These are phyloP conservation scores for Collybia mongolica DNA, from an alignment of 768 basidiomycete species.

Conservation along the genomic window DNA sequence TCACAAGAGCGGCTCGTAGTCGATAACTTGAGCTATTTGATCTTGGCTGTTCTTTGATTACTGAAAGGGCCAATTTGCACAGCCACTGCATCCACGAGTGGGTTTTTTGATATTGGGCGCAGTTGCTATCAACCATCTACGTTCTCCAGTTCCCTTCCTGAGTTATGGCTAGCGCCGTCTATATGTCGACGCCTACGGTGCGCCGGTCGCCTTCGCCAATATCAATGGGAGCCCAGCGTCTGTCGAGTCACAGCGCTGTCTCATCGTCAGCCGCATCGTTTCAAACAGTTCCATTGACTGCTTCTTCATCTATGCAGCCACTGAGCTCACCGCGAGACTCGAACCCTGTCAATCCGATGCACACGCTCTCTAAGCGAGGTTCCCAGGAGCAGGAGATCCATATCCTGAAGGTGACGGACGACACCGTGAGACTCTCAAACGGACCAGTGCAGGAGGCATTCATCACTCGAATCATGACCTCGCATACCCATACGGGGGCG, in stretches of 20 bases:
- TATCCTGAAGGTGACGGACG: conserved; percentile 52
- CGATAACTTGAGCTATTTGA: too few relatives aligned
- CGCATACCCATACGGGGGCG: conserved; percentile 15
- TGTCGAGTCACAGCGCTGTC: conserved; percentile 20
- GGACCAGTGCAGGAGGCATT: conserved; percentile 9
- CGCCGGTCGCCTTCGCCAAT: conserved; percentile 26
- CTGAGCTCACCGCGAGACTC: conserved; percentile 1
- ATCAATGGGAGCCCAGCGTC: conserved; percentile 9
- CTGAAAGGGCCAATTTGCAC: too few relatives aligned
- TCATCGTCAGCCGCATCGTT: conserved; percentile 35
- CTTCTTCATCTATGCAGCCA: conserved; percentile 17
- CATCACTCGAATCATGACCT: conserved; percentile 14
- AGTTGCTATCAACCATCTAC: conserved; percentile 1
- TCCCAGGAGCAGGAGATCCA: conserved; percentile 56
- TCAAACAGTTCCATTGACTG: conserved; percentile 28
- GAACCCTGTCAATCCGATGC: conserved; percentile 6
- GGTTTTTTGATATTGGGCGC: neutral
- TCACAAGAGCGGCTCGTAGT: too few relatives aligned
- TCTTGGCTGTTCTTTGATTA: too few relatives aligned
- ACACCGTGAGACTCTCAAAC: conserved; percentile 39
- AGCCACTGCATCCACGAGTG: too few relatives aligned
- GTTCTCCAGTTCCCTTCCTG: neutral
- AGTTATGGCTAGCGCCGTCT: conserved; percentile 11
- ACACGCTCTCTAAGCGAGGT: conserved; percentile 1
- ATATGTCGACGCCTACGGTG: neutral